Conservation (phyloP, 2,329 filamentous ascomycete genomes). For the Juglanconis juglandina region DNA sequence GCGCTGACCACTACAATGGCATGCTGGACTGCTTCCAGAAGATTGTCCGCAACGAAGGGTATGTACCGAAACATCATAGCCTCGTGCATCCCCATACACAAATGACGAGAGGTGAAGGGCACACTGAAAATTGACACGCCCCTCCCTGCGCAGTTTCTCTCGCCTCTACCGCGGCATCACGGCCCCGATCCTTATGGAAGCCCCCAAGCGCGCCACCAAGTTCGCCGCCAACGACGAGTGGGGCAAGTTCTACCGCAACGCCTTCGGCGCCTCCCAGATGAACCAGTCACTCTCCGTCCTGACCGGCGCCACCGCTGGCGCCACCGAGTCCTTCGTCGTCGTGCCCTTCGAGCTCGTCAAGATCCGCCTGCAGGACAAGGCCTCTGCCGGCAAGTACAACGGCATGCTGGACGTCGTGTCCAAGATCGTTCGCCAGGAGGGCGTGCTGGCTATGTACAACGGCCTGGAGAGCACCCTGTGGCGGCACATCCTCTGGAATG, state of each 20-base stretch:
- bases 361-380: conserved; percentile 94
- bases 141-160: conserved; percentile 59
- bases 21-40: conserved; percentile 98
- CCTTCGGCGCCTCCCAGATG: conserved; percentile 83
- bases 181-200: conserved; percentile 94
- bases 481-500: conserved; percentile 81
- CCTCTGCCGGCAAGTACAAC: conserved; percentile 82
- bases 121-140: conserved; percentile 10
- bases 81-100: too few species aligned
- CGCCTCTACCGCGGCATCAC: conserved; percentile 93
- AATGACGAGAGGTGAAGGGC: neutral
- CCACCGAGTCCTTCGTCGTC: conserved; percentile 93
- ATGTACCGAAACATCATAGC: conserved; percentile 29
- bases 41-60: conserved; percentile 96
- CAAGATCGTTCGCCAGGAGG: conserved; percentile 82
- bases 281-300: conserved; percentile 88
- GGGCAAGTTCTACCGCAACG: conserved; percentile 87
- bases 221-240: conserved; percentile 99
- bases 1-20: conserved; percentile 86
- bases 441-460: conserved; percentile 87
- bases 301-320: conserved; percentile 90
- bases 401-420: conserved; percentile 75
- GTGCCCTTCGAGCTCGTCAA: conserved; percentile 98
- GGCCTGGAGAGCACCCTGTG: conserved; percentile 95
- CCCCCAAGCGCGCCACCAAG: conserved; percentile 85